phyloP scores from a whole-genome alignment of 805 yeast species.

The Candida palmyrensis region DNA sequence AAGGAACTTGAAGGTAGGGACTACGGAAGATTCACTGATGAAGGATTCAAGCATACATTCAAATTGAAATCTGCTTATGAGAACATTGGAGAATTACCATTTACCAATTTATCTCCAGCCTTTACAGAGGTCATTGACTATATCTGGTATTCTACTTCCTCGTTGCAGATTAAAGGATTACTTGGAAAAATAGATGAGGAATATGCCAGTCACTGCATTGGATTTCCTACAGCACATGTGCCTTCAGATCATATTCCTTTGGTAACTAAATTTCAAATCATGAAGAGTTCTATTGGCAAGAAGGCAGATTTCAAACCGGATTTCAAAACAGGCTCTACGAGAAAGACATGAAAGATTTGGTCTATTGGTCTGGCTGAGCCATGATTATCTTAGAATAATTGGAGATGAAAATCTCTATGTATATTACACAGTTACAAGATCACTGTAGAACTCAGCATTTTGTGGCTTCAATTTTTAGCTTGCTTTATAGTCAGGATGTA shows the following conservation, averaged over 20 bases:
- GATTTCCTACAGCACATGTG: conserved; percentile 89
- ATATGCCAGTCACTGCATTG: conserved; percentile 72
- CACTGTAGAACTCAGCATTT: too few relatives aligned
- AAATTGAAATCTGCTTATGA: conserved; percentile 82
- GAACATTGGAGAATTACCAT: conserved; percentile 82
- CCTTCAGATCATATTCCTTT: conserved; percentile 96
- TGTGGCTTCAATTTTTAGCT: too few relatives aligned
- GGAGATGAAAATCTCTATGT: too few relatives aligned
- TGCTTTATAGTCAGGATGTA: too few relatives aligned
- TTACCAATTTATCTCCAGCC: conserved; percentile 90
- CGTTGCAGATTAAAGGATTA: conserved; percentile 79
- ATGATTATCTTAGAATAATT: too few relatives aligned
- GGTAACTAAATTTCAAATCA: conserved; percentile 70
- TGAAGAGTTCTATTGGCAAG: conserved; percentile 34
- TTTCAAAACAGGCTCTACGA: conserved; percentile 35
- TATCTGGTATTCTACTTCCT: conserved; percentile 85
- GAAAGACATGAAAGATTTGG: conserved; percentile 36
- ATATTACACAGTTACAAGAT: too few relatives aligned
- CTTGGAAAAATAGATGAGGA: conserved; percentile 79
- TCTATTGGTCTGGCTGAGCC: too few relatives aligned
- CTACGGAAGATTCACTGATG: conserved; percentile 86
- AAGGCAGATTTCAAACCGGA: conserved; percentile 43
- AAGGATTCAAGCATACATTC: conserved; percentile 79
- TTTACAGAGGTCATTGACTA: conserved; percentile 94
- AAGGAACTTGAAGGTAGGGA: conserved; percentile 79